Evolutionary conservation across 306 rosid genomes (phyloP).

Genomic region (Styphnolobium japonicum): DNA sequence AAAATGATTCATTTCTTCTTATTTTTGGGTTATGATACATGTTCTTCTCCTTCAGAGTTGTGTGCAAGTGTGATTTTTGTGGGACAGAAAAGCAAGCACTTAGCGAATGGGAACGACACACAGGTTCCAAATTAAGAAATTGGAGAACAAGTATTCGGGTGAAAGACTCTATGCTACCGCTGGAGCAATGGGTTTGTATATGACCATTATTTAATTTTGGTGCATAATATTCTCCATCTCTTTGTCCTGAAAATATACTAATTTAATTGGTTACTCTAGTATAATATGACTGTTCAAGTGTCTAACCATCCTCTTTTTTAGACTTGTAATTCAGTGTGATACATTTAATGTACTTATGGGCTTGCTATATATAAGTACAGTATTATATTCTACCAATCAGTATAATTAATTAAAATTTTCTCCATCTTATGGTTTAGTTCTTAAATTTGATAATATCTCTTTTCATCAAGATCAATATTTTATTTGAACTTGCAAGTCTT

Average conservation of each 20-base stretch:
- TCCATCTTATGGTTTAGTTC: neutral
- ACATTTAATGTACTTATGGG: neutral
- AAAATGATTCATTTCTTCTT: neutral
- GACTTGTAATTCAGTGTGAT: neutral
- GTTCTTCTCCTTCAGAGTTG: slow-evolving; percentile 66
- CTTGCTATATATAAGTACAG: neutral
- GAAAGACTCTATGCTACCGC: slow-evolving; percentile 85
- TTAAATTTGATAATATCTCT: slow-evolving; percentile 2
- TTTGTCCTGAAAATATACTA: slow-evolving; percentile 8
- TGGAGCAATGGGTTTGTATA: slow-evolving; percentile 97
- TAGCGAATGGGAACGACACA: slow-evolving; percentile 95
- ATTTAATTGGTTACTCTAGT: slow-evolving; percentile 3
- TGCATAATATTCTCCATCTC: slow-evolving; percentile 12
- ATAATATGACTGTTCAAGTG: neutral
- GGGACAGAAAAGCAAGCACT: slow-evolving; percentile 96
- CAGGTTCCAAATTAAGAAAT: slow-evolving; percentile 89
- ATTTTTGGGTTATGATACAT: neutral
- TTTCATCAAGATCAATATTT: slow-evolving; percentile 1
- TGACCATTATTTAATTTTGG: slow-evolving; percentile 18
- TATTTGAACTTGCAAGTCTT: slow-evolving; percentile 1
- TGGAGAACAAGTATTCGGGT: slow-evolving; percentile 92
- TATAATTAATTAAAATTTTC: neutral
- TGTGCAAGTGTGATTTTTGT: slow-evolving; percentile 90
- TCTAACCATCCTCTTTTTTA: slow-evolving; percentile 12
- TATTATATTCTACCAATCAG: neutral